Evolutionary conservation across 495 filamentous ascomycete species (phyloP).

Genomic region (Acidomyces sp.): DNA sequence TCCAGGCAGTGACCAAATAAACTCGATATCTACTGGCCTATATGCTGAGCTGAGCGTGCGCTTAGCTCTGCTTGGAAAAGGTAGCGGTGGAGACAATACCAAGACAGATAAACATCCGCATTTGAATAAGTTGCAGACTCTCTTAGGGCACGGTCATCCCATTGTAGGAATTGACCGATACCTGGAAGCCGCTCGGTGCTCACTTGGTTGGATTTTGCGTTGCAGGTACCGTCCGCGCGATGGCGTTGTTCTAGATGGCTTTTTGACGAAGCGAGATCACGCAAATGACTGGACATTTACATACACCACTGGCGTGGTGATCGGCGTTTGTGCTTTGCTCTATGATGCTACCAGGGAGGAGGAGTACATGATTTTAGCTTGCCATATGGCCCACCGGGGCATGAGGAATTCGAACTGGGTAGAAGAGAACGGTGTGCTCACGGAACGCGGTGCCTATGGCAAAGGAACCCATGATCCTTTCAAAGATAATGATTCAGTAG

Average conservation of each 20-base stretch:
- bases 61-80: background rate
- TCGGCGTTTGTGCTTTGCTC: slow-evolving; percentile 8
- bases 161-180: background rate
- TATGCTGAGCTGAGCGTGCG: slow-evolving; percentile 15
- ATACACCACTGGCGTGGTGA: slow-evolving; percentile 15
- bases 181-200: slow-evolving; percentile 10
- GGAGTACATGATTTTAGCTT: slow-evolving; percentile 14
- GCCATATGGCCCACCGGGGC: slow-evolving; percentile 15
- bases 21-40: slow-evolving; percentile 13
- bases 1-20: slow-evolving; percentile 8
- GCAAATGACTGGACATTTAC: slow-evolving; percentile 16
- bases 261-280: slow-evolving; percentile 3
- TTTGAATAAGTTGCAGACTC: slow-evolving; percentile 1
- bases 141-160: background rate
- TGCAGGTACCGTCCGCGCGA: slow-evolving; percentile 13
- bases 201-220: slow-evolving; percentile 18
- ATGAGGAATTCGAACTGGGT: slow-evolving; percentile 15
- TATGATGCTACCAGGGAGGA: slow-evolving; percentile 12
- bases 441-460: slow-evolving; percentile 12
- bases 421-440: slow-evolving; percentile 15
- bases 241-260: slow-evolving; percentile 13
- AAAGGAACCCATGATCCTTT: slow-evolving; percentile 5
- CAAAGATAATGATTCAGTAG: slow-evolving; percentile 12
- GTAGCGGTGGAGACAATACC: background rate
- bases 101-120: slow-evolving; percentile 2